A percentile compares a stretch with the other conserved stretches of the same genome.
These are phyloP conservation scores for Fusarium xyrophilum DNA, from an alignment of 2,329 filamentous ascomycete species.

Conservation along the genomic window DNA sequence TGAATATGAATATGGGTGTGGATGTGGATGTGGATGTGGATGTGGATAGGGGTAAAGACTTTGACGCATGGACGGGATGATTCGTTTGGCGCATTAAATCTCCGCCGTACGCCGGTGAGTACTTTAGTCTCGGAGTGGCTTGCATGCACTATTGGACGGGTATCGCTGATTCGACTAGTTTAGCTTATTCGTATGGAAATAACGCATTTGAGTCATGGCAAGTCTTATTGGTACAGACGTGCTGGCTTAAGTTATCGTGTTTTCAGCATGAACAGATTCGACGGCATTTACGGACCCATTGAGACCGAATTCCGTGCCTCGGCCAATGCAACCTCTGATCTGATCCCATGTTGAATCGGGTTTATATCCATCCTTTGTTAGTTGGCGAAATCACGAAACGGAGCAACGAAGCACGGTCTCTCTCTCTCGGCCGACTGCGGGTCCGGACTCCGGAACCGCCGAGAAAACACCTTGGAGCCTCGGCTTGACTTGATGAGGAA, in stretches of 20 bases:
- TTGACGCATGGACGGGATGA: slow-evolving; percentile 13
- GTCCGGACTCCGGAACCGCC: too few relatives aligned
- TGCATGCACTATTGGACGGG: neutral
- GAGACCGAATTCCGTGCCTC: slow-evolving; percentile 24
- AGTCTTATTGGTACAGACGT: neutral
- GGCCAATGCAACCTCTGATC: neutral
- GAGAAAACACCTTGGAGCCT: slow-evolving; percentile 33
- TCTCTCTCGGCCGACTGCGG: slow-evolving; percentile 27
- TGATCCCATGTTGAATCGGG: slow-evolving; percentile 9
- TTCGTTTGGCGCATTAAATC: slow-evolving; percentile 13
- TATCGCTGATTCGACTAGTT: neutral
- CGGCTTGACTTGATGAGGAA: slow-evolving; percentile 18
- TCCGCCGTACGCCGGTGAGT: slow-evolving; percentile 3
- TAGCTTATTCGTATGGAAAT: neutral
- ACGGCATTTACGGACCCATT: neutral
- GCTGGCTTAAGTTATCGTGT: neutral
- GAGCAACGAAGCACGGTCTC: slow-evolving; percentile 14
- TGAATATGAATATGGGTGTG: too few relatives aligned
- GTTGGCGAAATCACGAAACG: neutral
- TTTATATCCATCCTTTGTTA: slow-evolving; percentile 9
- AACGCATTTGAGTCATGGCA: neutral
- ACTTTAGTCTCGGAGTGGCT: neutral
- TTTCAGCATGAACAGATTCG: neutral
- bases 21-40: too few relatives aligned
- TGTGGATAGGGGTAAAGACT: slow-evolving; percentile 16